Base-by-base conservation (phyloP, 1,139 yeast species). In the Hanseniaspora sp. region DNA sequence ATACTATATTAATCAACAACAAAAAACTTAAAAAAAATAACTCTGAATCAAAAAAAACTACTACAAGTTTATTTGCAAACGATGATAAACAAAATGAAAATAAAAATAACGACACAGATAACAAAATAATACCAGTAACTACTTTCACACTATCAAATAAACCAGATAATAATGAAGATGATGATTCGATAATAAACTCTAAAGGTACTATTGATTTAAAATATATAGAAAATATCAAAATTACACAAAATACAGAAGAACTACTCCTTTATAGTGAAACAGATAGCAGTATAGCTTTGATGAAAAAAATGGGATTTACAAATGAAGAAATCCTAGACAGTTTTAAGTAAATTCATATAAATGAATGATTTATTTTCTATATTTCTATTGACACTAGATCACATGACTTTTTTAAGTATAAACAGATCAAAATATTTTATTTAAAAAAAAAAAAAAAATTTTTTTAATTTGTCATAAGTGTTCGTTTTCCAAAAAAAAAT, bases 261-360 rank as follows among this genome's bases (percentile, higher is more conserved):
- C 34, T 33, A 51, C 48, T 43, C 38, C 40, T 31, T 35, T 39
- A 30, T 28, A 49, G 17, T 31, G 33, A 41, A 52, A 56, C 13
- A 41, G 46, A 46, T 47, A 52, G 31, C 23, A 49, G 48, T 13
- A 39, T 49, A 13, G 31, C 41, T 5, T 2, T 49, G 12, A 13
- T 43, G 34, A 43, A 49, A 33, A 34, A 18, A 33, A 41, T 40
- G 7, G 53, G 53, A 1, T 48, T 31, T n/a, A 28, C 46, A 0
- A 35, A 42, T 29, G 47, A 48, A 7, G 53, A 48, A 11, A 48
- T 48, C 7, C 39, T 28, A 5, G 53, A 42, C 9, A 43, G 42
- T 5, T 37, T 43, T 28, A 30, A 12, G 1, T 15, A 37, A 29
- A 23, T 3, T 23, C 23, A 23, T n/a, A n/a, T n/a, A n/a, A n/a